phyloP scores from a whole-genome alignment of 2,329 filamentous ascomycete genomes.

The Drechslerella stenobrocha region DNA sequence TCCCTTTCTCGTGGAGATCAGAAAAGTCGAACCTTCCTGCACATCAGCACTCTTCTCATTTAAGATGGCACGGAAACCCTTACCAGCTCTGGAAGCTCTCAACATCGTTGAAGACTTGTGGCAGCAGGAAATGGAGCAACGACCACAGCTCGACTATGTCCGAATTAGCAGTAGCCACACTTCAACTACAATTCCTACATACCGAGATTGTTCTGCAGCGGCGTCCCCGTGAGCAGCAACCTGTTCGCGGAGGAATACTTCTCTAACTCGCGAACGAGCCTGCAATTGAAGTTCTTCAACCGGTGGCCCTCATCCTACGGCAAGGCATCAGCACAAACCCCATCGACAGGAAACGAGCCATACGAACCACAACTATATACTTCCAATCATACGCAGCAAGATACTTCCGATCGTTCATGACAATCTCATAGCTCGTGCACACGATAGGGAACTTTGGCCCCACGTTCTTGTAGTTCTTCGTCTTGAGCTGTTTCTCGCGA shows the following conservation, averaged over 20 bases:
- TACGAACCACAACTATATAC: conserved; percentile 85
- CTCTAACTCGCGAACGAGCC: conserved; percentile 83
- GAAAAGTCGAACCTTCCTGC: conserved; percentile 72
- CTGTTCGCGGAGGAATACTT: conserved; percentile 88
- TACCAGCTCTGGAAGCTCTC: conserved; percentile 92
- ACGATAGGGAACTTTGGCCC: conserved; percentile 81
- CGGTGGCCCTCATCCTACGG: conserved; percentile 86
- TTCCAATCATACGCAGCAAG: conserved; percentile 88
- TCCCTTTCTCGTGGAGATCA: conserved; percentile 79
- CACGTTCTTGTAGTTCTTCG: conserved; percentile 69
- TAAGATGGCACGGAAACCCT: neutral
- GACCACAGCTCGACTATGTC: conserved; percentile 78
- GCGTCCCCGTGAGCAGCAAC: conserved; percentile 90
- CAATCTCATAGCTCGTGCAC: conserved; percentile 94
- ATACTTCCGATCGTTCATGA: conserved; percentile 82
- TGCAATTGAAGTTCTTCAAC: conserved; percentile 94
- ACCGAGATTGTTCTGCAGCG: conserved; percentile 87
- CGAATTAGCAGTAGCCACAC: too few relatives aligned
- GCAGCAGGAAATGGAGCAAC: conserved; percentile 86
- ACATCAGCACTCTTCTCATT: neutral
- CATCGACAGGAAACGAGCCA: conserved; percentile 37
- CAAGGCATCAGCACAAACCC: conserved; percentile 38
- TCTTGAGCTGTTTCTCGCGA: conserved; percentile 60
- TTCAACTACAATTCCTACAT: too few relatives aligned
- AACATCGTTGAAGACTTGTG: conserved; percentile 88